Base-by-base conservation (phyloP, 2,329 filamentous ascomycete species). In the Colletotrichum endophyticum region DNA sequence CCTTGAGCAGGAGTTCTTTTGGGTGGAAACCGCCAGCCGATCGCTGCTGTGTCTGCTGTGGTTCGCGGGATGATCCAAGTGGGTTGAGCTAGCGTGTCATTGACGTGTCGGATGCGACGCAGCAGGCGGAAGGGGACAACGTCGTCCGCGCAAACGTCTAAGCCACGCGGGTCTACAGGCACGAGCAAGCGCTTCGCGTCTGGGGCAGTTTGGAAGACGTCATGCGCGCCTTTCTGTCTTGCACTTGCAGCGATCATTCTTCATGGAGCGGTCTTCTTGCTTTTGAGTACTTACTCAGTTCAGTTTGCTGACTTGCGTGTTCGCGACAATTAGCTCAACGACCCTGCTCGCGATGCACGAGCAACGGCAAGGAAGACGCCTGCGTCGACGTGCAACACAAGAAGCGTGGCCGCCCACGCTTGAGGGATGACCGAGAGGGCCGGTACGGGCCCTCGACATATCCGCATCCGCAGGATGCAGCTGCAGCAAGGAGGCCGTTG, bases 301-400 rank as follows among this genome's bases (percentile, higher is more conserved):
- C 72, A 6, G 30, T 72, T 68, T 76, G 70, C 70, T 76, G 56
- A 76, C 73, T 64, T 76, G 73, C 44, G 12, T 30, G 25, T 36
- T 27, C 44, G 73, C 34, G 59, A 73, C 34, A 76, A 63, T 81
- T 82, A 94, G 92, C 94, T 67, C 93, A 95, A 84, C 90, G 95
- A 73, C 95, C 95, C 32, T 97, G 95, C 82, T 93, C 93, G 32
- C 91, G 95, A 82, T 97, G 95, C 82, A 87, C 94, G 39, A 92
- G 92, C 80, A 95, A 95, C 81, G 94, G 94, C 76, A 97, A 96
- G 81, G 89, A 96, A 88, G 94, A 96, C 74, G 90, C 93, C 9
- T 97, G 95, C 82, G 89, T 95, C 80, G 95, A 97, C 84, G 95
- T 97, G 39, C 94, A 95, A 81, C 95, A 97, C 85, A 97, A 96